Base-by-base conservation (phyloP, 179 eudicot genomes). In the Silene vulgaris region DNA sequence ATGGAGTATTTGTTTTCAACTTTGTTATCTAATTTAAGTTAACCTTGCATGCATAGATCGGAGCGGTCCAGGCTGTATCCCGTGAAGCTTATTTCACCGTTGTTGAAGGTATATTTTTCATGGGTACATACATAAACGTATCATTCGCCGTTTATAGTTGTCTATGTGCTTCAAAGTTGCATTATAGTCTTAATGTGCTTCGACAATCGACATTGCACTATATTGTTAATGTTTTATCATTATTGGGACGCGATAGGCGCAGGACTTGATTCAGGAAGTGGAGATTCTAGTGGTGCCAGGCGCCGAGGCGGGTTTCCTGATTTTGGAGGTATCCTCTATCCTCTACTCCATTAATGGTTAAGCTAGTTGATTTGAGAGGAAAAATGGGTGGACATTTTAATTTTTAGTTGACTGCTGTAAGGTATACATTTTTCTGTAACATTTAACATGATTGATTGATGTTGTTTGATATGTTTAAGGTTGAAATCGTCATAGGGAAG, bases 51-150 rank as follows among this genome's bases (percentile, higher is more conserved):
- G 52, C 29, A 65, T 88, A 93, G 98, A 88, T 94, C 74, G 98
- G 97, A 73, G 98, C 97, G 23, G 77, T 89, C 23, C 96, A 94
- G 84, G 97, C 98, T 14, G 97, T 90, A 9, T 84, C 97, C 4
- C 90, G 92, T n/a, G 98, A 90, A 80, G 97, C 96, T 48, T 92
- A 87, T 83, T 86, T 94, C 59, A 83, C 91, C 0, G 88, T 87
- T 8, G 76, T 87, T 63, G 97, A 93, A 80, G 89, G 98, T 93
- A 75, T 19, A 54, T 48, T 45, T 5, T 32, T 32, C 37, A 35
- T 23, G 26, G 26, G 26, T 23, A 23, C 26, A 23, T 23, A 23
- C 26, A 23, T 23, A 23, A 23, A 23, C 26, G 26, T 23, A 23
- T 23, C 26, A 23, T 23, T 23, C 26, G 26, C 26, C 26, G 26